Evolutionary conservation across 371 early-diverging fungal genomes (phyloP), one percentile per base, ranked within the genome.

Genomic region (Dichotomocladium elegans): DNA sequence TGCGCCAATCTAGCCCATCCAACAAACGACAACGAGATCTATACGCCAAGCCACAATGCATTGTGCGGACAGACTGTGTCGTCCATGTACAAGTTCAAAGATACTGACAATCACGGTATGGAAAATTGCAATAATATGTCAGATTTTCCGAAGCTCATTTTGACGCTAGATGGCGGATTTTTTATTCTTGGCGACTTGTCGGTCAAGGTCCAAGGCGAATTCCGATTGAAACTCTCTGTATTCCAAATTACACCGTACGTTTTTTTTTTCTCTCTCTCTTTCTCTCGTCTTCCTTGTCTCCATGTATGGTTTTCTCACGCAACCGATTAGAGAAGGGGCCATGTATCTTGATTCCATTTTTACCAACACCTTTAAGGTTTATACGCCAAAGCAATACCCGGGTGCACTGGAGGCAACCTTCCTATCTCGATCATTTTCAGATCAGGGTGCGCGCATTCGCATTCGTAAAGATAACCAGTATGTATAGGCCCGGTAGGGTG

Each of bases 141-240:
- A 37, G 22, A 12, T 37, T 21, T 17, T 21, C 1, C 37, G 9
- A 14, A 14, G 21, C 14, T 24, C 14, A 43, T 37, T 5, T 44
- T 41, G 15, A 31, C 40, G 48, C 7, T 55, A 76, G 92, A 93
- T 40, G 94, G 94, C 25, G 95, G 89, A 9, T 96, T 93, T 60
- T 96, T 95, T 76, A 91, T 95, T 21, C 96, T 96, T 70, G 92
- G 93, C 11, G 98, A 98, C 53, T 68, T 98, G 27, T 91, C 91
- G 25, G 91, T 94, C 29, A 80, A 94, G 43, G 82, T 88, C 54
- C 95, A 96, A 61, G 98, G 98, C 14, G 60, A 68, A 11, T 96
- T 90, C 61, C 79, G 94, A 12, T 70, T 98, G 17, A 93, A 92
- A 58, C 90, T 97, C 58, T 86, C 89, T 4, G 68, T 97, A 28